Evolutionary conservation across 257 asterid genomes (phyloP).

Genomic region (Coffea eugenioides): DNA sequence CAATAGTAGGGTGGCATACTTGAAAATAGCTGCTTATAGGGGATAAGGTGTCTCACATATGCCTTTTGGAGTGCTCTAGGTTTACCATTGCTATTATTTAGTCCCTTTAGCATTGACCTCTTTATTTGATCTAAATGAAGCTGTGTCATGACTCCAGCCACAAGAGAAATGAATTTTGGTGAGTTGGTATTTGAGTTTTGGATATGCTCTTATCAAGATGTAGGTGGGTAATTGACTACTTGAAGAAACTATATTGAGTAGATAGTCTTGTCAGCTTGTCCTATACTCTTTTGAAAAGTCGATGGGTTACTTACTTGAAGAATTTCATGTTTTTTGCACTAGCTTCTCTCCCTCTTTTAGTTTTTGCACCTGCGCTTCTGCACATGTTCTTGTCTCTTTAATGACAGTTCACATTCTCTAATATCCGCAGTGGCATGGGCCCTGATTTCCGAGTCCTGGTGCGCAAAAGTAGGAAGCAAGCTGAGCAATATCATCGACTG

Average conservation of each 20-base stretch:
- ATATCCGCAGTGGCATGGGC: slow-evolving; percentile 94
- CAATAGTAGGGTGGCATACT: neutral
- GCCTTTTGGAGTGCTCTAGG: neutral
- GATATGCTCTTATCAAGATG: neutral
- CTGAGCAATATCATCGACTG: slow-evolving; percentile 86
- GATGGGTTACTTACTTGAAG: neutral
- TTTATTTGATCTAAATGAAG: neutral
- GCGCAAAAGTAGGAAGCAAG: slow-evolving; percentile 96
- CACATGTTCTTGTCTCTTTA: neutral
- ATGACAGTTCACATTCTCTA: slow-evolving; percentile 14
- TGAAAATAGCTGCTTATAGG: neutral
- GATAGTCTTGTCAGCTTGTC: neutral
- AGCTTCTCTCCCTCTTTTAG: neutral
- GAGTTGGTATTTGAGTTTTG: neutral
- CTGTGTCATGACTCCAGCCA: neutral
- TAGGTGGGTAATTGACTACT: neutral
- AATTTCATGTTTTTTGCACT: neutral
- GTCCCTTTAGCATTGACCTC: neutral
- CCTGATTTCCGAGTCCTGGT: slow-evolving; percentile 99
- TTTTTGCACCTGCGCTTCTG: neutral
- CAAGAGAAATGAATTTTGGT: neutral
- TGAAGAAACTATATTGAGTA: neutral
- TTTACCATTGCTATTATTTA: neutral
- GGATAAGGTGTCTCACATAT: neutral
- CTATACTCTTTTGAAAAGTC: too few species aligned